Evolutionary conservation across 169 alveolate genomes (phyloP).

Genomic region (Plasmodium billcollinsi): DNA sequence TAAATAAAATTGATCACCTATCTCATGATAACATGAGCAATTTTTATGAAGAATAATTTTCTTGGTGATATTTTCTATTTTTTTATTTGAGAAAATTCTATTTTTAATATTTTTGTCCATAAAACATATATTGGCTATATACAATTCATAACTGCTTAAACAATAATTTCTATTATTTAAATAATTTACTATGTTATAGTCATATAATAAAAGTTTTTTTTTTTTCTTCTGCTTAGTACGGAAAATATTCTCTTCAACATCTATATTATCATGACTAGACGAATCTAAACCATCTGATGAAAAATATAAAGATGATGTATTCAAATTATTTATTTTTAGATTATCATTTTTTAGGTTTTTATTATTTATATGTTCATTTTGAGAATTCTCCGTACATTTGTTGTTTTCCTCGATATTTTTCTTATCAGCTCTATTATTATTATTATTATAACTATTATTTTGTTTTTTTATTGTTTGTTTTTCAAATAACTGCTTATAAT

Average conservation of each 20-base stretch:
- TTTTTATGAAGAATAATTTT: constrained; percentile 6
- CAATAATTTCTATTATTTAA: constrained; percentile 26
- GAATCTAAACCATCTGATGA: neutral
- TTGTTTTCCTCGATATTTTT: too few relatives aligned
- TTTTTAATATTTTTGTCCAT: constrained; percentile 11
- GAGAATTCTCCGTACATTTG: too few relatives aligned
- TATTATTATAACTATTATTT: neutral
- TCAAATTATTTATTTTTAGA: too few relatives aligned
- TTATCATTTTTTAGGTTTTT: too few relatives aligned
- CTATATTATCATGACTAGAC: constrained; percentile 3
- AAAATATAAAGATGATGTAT: too few relatives aligned
- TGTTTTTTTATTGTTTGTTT: constrained; percentile 6
- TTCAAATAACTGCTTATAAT: constrained; percentile 38
- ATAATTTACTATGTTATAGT: constrained; percentile 45
- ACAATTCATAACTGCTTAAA: constrained; percentile 56
- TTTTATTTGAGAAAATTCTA: neutral
- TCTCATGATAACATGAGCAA: neutral
- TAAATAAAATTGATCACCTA: constrained; percentile 27
- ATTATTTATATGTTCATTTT: too few relatives aligned
- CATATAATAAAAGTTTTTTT: constrained; percentile 60
- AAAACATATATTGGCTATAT: constrained; percentile 45
- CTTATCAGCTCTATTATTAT: too few relatives aligned
- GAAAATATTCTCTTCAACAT: constrained; percentile 23
- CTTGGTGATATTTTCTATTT: neutral
- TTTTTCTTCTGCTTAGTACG: constrained; percentile 43